Percentiles rank a stretch among this genome's conserved stretches.
Evolutionary conservation across 2,329 filamentous ascomycete genomes (phyloP).

Genomic region (Pseudogymnoascus sp.): DNA sequence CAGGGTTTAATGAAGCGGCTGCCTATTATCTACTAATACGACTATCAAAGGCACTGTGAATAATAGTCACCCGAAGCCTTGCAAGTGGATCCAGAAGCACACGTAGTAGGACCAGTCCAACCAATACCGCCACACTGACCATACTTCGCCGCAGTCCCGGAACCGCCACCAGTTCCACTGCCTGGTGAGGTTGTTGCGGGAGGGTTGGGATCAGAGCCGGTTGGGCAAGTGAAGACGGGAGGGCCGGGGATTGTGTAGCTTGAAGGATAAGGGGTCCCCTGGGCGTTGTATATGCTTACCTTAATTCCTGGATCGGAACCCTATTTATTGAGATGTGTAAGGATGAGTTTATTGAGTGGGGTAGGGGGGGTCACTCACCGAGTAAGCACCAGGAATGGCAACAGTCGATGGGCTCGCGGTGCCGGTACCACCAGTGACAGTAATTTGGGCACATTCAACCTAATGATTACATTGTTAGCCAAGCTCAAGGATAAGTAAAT

Average conservation of each 20-base stretch:
- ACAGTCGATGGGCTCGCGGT: conserved; percentile 37
- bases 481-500: background rate
- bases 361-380: conserved; percentile 25
- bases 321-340: background rate
- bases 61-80: conserved; percentile 19
- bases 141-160: conserved; percentile 12
- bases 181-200: background rate
- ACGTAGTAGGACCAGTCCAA: conserved; percentile 9
- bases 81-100: conserved; percentile 17
- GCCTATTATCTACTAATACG: background rate
- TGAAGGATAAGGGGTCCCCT: conserved; percentile 33
- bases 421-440: conserved; percentile 40
- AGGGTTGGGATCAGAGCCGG: background rate
- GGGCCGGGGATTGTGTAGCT: conserved; percentile 40
- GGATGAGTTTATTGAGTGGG: background rate
- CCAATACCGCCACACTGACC: conserved; percentile 1
- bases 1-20: background rate
- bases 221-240: conserved; percentile 29
- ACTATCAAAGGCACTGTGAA: conserved; percentile 18
- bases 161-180: background rate
- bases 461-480: background rate
- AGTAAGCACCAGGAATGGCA: conserved; percentile 45
- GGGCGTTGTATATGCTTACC: conserved; percentile 32
- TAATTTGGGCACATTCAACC: conserved; percentile 35
- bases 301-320: conserved; percentile 34